Percentiles rank a stretch among this genome's conserved stretches.
These are phyloP conservation scores for Leptographium wingfieldii DNA, from an alignment of 2,329 filamentous ascomycete species.

Conservation along the genomic window DNA sequence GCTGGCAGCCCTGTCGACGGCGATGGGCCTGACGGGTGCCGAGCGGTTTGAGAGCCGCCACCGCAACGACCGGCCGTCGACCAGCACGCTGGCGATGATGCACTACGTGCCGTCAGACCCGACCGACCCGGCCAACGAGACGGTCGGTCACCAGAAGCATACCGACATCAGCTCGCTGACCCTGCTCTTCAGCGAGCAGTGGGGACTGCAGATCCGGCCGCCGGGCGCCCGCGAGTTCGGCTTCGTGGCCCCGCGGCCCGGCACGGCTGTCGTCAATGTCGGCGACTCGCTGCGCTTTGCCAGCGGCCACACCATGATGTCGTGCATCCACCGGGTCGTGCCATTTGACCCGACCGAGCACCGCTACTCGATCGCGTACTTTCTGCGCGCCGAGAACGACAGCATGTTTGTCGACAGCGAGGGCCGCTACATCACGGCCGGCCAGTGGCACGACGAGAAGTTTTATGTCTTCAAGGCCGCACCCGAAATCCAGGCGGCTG, in stretches of 20 bases:
- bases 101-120: slow-evolving; percentile 37
- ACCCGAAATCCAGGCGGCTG: slow-evolving; percentile 27
- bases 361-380: slow-evolving; percentile 47
- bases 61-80: slow-evolving; percentile 36
- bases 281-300: slow-evolving; percentile 47
- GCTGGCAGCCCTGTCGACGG: slow-evolving; percentile 36
- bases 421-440: slow-evolving; percentile 39
- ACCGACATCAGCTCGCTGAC: slow-evolving; percentile 30
- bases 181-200: slow-evolving; percentile 41
- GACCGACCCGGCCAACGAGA: slow-evolving; percentile 21
- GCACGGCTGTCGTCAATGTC: slow-evolving; percentile 43
- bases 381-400: slow-evolving; percentile 43
- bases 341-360: slow-evolving; percentile 38
- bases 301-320: slow-evolving; percentile 38
- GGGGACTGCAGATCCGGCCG: slow-evolving; percentile 43
- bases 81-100: slow-evolving; percentile 40
- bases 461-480: slow-evolving; percentile 32
- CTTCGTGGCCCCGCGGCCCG: slow-evolving; percentile 38
- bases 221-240: slow-evolving; percentile 28
- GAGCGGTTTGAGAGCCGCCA: slow-evolving; percentile 37
- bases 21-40: slow-evolving; percentile 29
- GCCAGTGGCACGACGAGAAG: slow-evolving; percentile 42
- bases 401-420: slow-evolving; percentile 42
- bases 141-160: slow-evolving; percentile 32
- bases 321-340: slow-evolving; percentile 45